Percentiles rank a stretch among this genome's conserved stretches.
These are phyloP conservation scores for Chaetomium olivaceum DNA, from an alignment of 2,329 filamentous ascomycete genomes.

Conservation along the genomic window DNA sequence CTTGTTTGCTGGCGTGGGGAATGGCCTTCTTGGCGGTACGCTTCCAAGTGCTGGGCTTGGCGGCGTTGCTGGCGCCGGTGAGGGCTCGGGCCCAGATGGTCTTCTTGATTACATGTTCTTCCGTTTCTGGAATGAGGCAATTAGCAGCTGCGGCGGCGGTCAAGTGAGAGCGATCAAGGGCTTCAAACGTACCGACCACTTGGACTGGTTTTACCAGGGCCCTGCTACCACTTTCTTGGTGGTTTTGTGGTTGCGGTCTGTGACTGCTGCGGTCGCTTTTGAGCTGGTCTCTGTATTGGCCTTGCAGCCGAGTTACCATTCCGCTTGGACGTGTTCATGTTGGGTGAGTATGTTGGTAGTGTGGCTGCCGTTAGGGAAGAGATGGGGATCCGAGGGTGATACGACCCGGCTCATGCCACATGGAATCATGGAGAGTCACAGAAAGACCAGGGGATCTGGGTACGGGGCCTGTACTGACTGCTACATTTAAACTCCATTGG, in stretches of 20 bases:
- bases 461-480: background rate
- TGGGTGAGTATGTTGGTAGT: background rate
- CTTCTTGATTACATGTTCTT: conserved; percentile 7
- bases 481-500: background rate
- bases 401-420: background rate
- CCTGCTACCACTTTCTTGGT: background rate
- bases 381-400: background rate
- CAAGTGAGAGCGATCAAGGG: background rate
- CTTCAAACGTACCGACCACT: background rate
- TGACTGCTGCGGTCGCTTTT: background rate
- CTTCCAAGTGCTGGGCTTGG: background rate
- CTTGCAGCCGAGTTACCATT: background rate
- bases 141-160: background rate
- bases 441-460: background rate
- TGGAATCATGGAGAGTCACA: background rate
- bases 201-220: background rate
- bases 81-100: conserved; percentile 9
- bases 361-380: background rate
- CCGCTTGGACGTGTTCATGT: background rate
- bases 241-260: background rate
- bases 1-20: background rate
- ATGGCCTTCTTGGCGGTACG: background rate
- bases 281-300: background rate
- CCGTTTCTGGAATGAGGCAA: background rate
- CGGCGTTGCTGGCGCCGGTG: background rate